Evolutionary conservation across 208 protist genomes (phyloP), one percentile per base, ranked within the genome.

Genomic region (Acanthamoeba sp.): DNA sequence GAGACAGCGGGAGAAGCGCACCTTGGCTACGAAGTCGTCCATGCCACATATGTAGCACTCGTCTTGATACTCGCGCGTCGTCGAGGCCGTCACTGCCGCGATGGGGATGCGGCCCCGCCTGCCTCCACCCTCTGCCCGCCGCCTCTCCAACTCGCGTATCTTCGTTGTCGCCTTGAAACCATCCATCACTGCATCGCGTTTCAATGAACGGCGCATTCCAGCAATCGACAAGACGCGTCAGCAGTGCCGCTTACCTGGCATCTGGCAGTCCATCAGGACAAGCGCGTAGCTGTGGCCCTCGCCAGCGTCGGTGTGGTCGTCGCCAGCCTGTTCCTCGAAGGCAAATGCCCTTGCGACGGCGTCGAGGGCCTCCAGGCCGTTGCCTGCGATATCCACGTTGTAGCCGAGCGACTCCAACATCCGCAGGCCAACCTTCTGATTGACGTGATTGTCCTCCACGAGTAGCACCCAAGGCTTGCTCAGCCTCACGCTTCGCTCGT

Each of bases 181-280:
- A 24, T 93, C 64, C 88, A 76, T 42, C 36, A 93, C 88, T 55
- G 38, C n/a, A n/a, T 1, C 20, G 32, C 1, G 9, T 20, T n/a
- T n/a, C 7, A 50, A 50, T 9, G 14, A 50, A 50, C 45, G 45
- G 14, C 45, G 45, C 10, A 52, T 18, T 12, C 3, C 45, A 14
- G 45, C 48, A n/a, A n/a, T n/a, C n/a, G n/a, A n/a, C n/a, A n/a
- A 29, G n/a, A 18, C 52, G 24, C 32, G 34, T 76, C 66, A 76
- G 32, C 34, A 32, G 48, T 22, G 48, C 48, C 16, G 14, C 0
- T 52, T 73, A 42, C 85, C 32, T 10, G 90, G 90, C 90, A 93
- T 93, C 9, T 69, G 50, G 34, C 71, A 66, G 69, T 93, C 90
- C 90, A 93, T 93, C 0, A 93, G 64, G 20, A 93, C n/a, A 29